Conservation (phyloP, 129 eudicot genomes). For the Daucus carota region DH1_v3.0 NC_030388.2:32704501-32705000, state of each 20-base stretch:
- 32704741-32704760: not conserved
- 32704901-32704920: not conserved
- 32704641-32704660: not conserved
- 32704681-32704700: not conserved
- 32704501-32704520: no score
- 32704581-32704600: no score
- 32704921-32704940: not conserved
- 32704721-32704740: not conserved
- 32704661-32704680: not conserved
- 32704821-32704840: not conserved
- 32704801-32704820: not conserved
- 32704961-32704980: not conserved
- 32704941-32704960: not conserved
- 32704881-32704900: not conserved
- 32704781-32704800: not conserved
- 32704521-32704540: no score
- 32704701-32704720: not conserved
- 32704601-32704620: no score
- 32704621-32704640: no score
- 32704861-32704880: not conserved
- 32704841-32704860: not conserved
- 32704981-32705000: not conserved
- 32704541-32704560: no score
- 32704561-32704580: no score
- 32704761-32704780: not conserved